A percentile compares a stretch with the other conserved stretches of the same genome.
Evolutionary conservation across 768 basidiomycete genomes (phyloP).

Genomic region (Podaxis sp.): DNA sequence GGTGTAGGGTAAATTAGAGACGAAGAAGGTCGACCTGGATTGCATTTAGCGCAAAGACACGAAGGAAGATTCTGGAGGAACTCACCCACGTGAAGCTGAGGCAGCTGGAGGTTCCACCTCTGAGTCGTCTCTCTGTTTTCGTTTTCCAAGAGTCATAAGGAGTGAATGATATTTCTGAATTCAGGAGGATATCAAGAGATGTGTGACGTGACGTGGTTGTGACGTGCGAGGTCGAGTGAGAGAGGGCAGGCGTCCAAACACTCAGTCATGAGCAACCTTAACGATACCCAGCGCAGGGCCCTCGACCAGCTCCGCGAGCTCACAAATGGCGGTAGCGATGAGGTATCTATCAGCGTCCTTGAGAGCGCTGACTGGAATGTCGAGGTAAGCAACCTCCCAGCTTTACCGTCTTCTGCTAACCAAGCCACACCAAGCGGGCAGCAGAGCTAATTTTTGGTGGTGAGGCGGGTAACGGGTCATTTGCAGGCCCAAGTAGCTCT

Average conservation of each 20-base stretch:
- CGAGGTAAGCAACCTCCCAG: constrained; percentile 41
- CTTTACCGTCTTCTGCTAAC: not conserved
- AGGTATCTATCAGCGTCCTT: constrained; percentile 60
- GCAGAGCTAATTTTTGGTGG: constrained; percentile 59
- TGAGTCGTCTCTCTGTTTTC: constrained; percentile 23
- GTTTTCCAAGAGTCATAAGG: constrained; percentile 20
- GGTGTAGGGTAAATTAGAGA: constrained; percentile 89
- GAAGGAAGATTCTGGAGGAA: not conserved
- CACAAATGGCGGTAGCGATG: constrained; percentile 59
- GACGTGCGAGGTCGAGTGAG: too few species aligned
- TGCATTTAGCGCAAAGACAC: not conserved
- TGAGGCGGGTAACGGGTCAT: not conserved
- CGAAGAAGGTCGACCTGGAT: constrained; percentile 80
- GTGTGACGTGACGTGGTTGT: too few species aligned
- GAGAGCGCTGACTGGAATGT: constrained; percentile 71
- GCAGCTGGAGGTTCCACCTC: not conserved
- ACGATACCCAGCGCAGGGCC: constrained; percentile 30
- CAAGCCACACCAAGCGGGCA: constrained; percentile 41
- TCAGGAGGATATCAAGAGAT: too few species aligned
- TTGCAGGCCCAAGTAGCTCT: not conserved
- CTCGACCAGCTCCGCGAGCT: constrained; percentile 54
- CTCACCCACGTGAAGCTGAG: constrained; percentile 21
- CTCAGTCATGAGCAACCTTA: constrained; percentile 17
- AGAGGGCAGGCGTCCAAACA: not conserved
- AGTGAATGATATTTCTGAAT: not conserved